Base-by-base conservation (phyloP, 768 basidiomycete genomes). In the Naganishia vaughanmartiniae region DNA sequence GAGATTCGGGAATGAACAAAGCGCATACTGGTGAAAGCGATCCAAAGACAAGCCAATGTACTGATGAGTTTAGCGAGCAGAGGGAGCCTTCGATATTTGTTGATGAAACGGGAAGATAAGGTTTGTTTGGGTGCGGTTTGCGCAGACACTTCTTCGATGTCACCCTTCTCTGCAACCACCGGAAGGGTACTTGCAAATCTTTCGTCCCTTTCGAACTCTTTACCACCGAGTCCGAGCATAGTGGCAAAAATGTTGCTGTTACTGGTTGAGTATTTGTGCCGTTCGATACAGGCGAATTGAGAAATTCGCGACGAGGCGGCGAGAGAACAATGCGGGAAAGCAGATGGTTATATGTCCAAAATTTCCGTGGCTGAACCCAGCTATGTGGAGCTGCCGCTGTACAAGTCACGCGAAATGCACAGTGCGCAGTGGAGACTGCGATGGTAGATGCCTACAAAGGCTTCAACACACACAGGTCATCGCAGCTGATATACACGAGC, bases 1-100 rank as follows among this genome's bases (percentile, higher is more conserved):
- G 57, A 24, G 34, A 34, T 24, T 9, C 30, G 57, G 12, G 33
- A 36, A 36, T 63, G 60, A 28, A 63, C 39, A n/a, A 63, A 42
- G 39, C 60, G 60, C 60, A 63, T 63, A 30, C 39, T 45, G 36
- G 60, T 28, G 39, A 63, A 63, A 36, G 46, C 39, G 60, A 63
- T 42, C 60, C 60, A 63, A 9, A 45, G 4, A 26, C n/a, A 63
- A 36, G 60, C 60, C n/a, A 63, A 42, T 26, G 9, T 34, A 26
- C 39, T 45, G 42, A 63, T 26, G 26, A 63, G 26, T 19, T 45
- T 63, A 5, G 42, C 46, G 9, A 63, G 33, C 26, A 26, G 14
- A 21, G 60, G 60, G 14, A 63, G 39, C 4, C 15, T 26, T 10
- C 60, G 60, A 45, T 63, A 63, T 17, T 30, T n/a, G 21, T 45